Conservation (phyloP, 2,329 filamentous ascomycete species). For the Xylaria sp. region DNA sequence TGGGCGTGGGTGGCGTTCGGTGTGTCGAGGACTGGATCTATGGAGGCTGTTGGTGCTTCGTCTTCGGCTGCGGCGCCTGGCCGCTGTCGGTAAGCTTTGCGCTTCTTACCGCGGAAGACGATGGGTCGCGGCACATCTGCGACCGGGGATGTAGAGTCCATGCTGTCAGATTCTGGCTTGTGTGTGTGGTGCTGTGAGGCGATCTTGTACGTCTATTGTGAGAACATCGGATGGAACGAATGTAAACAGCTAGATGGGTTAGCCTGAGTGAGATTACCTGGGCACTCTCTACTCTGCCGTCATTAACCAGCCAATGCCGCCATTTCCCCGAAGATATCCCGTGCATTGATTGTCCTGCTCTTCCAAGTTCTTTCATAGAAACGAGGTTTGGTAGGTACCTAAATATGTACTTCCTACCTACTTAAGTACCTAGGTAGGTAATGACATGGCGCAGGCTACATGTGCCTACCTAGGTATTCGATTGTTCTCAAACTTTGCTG, state of each 20-base stretch:
- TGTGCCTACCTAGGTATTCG: no score
- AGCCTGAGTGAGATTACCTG: not conserved
- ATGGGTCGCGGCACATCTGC: constrained; percentile 43
- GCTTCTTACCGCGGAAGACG: constrained; percentile 65
- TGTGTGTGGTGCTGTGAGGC: not conserved
- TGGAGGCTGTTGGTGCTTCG: not conserved
- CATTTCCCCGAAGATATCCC: constrained; percentile 14
- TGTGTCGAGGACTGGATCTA: constrained; percentile 15
- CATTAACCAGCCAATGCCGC: not conserved
- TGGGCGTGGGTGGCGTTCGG: not conserved
- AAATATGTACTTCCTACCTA: no score
- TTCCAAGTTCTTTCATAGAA: no score
- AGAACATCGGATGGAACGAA: not conserved
- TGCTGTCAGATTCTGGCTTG: not conserved
- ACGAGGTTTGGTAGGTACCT: no score
- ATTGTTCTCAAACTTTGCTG: not conserved
- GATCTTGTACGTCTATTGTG: not conserved
- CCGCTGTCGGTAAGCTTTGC: constrained; percentile 64
- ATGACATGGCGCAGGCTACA: no score
- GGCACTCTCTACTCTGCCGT: constrained; percentile 1
- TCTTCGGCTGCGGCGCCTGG: constrained; percentile 45
- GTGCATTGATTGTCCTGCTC: not conserved
- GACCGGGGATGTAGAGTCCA: constrained; percentile 25
- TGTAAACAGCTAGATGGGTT: not conserved
- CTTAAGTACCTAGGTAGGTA: no score